Evolutionary conservation across 2,329 filamentous ascomycete species (phyloP).

Genomic region (Exserohilum rostratum): DNA sequence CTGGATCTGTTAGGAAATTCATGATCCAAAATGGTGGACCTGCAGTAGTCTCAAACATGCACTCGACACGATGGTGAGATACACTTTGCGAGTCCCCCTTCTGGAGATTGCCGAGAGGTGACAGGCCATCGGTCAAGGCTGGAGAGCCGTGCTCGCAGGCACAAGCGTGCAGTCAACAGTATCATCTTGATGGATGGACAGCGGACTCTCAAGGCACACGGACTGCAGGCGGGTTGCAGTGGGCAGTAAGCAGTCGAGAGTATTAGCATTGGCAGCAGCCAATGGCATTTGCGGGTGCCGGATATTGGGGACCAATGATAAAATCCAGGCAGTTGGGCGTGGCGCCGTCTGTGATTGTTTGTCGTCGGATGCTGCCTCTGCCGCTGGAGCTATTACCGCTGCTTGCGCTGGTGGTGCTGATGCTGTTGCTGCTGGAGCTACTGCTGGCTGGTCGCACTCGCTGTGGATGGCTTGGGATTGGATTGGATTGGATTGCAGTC

Average conservation of each 20-base stretch:
- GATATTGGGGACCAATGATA: background rate
- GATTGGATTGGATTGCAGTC: background rate
- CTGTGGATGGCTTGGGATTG: too few relatives aligned
- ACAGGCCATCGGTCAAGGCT: background rate
- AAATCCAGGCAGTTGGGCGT: too few relatives aligned
- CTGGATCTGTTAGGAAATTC: slow-evolving; percentile 10
- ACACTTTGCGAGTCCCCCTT: slow-evolving; percentile 2
- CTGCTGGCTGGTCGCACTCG: too few relatives aligned
- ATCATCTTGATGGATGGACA: background rate
- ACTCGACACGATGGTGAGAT: slow-evolving; percentile 9
- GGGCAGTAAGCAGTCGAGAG: too few relatives aligned
- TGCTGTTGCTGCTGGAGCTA: too few relatives aligned
- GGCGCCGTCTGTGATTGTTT: too few relatives aligned
- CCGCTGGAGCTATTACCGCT: too few relatives aligned
- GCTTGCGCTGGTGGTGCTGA: too few relatives aligned
- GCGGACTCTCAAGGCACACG: background rate
- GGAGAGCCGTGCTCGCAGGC: background rate
- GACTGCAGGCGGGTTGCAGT: too few relatives aligned
- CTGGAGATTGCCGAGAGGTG: slow-evolving; percentile 3
- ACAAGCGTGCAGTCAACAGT: background rate
- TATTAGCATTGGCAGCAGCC: too few relatives aligned
- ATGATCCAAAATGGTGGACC: slow-evolving; percentile 19
- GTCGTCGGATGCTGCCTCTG: too few relatives aligned
- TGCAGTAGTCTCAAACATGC: slow-evolving; percentile 32
- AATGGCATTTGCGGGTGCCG: too few relatives aligned